Evolutionary conservation across 1,284 basidiomycete genomes (phyloP), one percentile per base, ranked within the genome.

Genomic region (Boletus smithii): DNA sequence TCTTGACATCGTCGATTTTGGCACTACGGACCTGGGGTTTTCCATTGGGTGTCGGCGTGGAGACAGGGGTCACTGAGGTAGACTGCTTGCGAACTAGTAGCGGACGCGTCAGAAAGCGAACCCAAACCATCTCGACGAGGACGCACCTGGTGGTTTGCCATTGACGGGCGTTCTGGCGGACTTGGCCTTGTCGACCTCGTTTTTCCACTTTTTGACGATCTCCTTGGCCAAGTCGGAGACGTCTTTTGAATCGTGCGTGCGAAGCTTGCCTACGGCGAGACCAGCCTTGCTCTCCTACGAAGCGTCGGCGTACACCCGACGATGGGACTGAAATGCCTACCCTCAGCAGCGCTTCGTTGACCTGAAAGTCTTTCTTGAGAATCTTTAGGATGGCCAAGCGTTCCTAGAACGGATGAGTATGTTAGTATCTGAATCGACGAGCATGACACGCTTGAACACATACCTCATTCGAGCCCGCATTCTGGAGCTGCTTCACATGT

Each of bases 181-280:
- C 65, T 91, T 91, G 46, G 88, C 85, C 59, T 80, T 81, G 57
- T 92, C 90, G 24, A 94, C 91, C 46, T 83, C 85, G 37, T 75
- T 80, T 70, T 94, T 93, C 92, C 92, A 95, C 65, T 87, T 85
- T 69, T 86, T 91, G 38, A 98, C 95, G 29, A 98, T 77, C 57
- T 94, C 92, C 67, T 97, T 97, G 11, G 95, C 91, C 4, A 92
- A 73, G 48, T 91, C 85, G 3, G 90, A 69, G 3, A 98, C 81
- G 17, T 81, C 77, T 59, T 88, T 86, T 16, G 82, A 75, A 0
- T 79, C 68, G 64, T 93, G 82, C 24, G 79, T 77, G 37, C 95
- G 81, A 22, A 97, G 75, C 72, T 97, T 97, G 42, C 93, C 94
- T 3, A 98, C 90, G 0, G 92, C 90, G 10, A 97, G 74, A 50